Conservation (phyloP, 2,329 filamentous ascomycete genomes). For the Diaporthe sp. region DNA sequence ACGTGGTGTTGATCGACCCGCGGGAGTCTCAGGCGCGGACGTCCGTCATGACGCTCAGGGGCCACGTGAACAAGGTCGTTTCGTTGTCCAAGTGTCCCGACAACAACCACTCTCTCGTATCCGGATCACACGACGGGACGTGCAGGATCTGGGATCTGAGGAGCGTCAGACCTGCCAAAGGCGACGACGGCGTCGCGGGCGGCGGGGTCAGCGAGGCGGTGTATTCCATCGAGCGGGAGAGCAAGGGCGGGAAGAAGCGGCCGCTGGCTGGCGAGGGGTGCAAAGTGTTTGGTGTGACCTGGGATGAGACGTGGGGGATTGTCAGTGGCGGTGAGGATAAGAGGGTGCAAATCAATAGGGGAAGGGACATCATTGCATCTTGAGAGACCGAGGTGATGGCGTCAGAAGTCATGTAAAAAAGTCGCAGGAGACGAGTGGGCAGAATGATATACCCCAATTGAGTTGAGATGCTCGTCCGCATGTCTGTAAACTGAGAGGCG, state of each 20-base stretch:
- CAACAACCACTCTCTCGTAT: constrained; percentile 85
- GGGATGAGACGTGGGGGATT: constrained; percentile 89
- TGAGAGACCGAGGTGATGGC: constrained; percentile 35
- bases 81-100: constrained; percentile 63
- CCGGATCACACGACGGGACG: constrained; percentile 91
- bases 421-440: constrained; percentile 17
- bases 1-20: constrained; percentile 94
- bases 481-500: neutral
- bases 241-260: constrained; percentile 71
- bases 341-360: constrained; percentile 89
- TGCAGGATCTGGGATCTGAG: constrained; percentile 95
- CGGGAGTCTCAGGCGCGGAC: constrained; percentile 80
- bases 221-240: constrained; percentile 81
- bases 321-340: constrained; percentile 95
- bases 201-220: constrained; percentile 77
- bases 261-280: constrained; percentile 80
- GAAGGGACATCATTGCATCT: constrained; percentile 60
- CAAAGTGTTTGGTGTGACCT: constrained; percentile 90
- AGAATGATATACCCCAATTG: constrained; percentile 39
- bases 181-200: constrained; percentile 68
- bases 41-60: constrained; percentile 88
- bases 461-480: constrained; percentile 26
- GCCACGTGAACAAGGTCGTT: constrained; percentile 81
- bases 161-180: constrained; percentile 68
- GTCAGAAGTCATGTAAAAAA: neutral